Base-by-base conservation (phyloP, 2,329 filamentous ascomycete species). In the Orbilia blumenaviensis region DNA sequence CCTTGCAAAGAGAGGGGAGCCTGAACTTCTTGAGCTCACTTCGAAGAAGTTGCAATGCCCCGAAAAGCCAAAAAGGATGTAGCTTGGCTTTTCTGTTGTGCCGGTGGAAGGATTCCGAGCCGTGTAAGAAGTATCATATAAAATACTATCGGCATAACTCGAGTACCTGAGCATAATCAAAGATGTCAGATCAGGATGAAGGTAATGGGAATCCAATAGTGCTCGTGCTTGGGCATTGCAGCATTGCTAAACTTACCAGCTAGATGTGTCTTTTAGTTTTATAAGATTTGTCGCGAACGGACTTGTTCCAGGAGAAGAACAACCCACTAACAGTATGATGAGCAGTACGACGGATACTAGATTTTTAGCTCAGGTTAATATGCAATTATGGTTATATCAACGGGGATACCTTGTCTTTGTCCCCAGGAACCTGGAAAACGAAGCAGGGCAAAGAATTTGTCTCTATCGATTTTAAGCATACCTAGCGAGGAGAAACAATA, bases 1-100 rank as follows among this genome's bases (percentile, higher is more conserved):
- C n/a, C 29, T 50, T 1, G 34, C 32, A 14, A 50, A 64, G 5
- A 42, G 23, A 9, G 12, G 6, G 3, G 29, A 36, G 34, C 34
- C 18, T 6, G 61, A 48, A n/a, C 25, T 52, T 29, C 21, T 34
- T 3, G 27, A 18, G 9, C 44, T 23, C 9, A 52, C 14, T n/a
- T 64, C 44, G n/a, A 64, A 64, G 14, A 64, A 27, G 21, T 64
- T 50, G 34, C 61, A 64, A 29, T 64, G 34, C 3, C 61, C 61
- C 10, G 61, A 64, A 5, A 64, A 64, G n/a, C 61, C 61, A 7
- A 64, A 64, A 0, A 64, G 21, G 7, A 64, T 52, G 16, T 21
- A 64, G 12, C 18, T 64, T 2, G 61, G 61, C 5, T 34, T 25
- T 16, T 50, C 61, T 1, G 21, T 8, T 52, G 14, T 50, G 0